Evolutionary conservation across 169 alveolate genomes (phyloP), one percentile per base, ranked within the genome.

Genomic region (Toxoplasma gondii): DNA sequence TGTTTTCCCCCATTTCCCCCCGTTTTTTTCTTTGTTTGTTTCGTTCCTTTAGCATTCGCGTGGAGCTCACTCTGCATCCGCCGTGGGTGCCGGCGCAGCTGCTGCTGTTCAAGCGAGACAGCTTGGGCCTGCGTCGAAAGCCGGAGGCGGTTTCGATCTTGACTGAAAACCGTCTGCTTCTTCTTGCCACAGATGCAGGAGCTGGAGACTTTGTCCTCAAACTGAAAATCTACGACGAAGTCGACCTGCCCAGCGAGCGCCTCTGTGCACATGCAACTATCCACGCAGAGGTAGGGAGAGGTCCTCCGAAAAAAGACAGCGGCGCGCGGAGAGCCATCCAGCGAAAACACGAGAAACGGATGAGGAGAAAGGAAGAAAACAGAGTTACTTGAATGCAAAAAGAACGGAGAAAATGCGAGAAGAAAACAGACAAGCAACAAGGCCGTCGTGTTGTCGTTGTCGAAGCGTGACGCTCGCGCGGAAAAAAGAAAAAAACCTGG

Each of bases 11-110:
- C 39, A 16, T 36, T 22, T 12, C 16, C 31, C 16, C 38, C 41
- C n/a, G n/a, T 41, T 16, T 83, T 16, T 83, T 58, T 39, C n/a
- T 58, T 16, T 58, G n/a, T n/a, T 49, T 12, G 58, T 49, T 12
- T 24, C 45, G 39, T 45, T 29, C 27, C 27, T 29, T 78, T 82
- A 92, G 91, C 91, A n/a, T 81, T 34, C 49, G 91, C 38, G 92
- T 93, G 34, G 95, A 93, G 69, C 88, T 90, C 19, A 64, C 17
- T 27, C 82, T 93, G 67, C 94, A 88, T 38, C 95, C 95, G 36
- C 93, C 95, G 43, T 93, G 95, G 95, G 82, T 93, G 86, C 95
- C 95, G 10, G 69, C 88, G 82, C 88, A 83, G 17, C 86, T 92
- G 53, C 84, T 74, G 88, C 91, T 92, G 16, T 81, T 83, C 69